These are phyloP conservation scores for Russula sp. DNA, from an alignment of 768 basidiomycete genomes.

Conservation along the genomic window DNA sequence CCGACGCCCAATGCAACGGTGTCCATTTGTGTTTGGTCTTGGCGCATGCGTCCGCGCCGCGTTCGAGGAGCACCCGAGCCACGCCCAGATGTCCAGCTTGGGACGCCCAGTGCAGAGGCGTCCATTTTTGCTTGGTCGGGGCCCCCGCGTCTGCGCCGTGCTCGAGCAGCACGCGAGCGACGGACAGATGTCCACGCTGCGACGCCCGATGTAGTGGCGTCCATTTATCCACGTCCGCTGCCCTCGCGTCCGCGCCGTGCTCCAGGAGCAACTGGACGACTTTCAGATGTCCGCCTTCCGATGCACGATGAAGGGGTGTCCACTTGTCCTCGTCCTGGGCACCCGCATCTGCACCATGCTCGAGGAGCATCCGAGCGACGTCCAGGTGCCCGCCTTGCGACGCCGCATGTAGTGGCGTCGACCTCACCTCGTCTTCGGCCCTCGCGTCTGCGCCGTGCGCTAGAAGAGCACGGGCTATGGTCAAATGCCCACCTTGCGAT, in stretches of 20 bases:
- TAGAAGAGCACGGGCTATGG: not conserved
- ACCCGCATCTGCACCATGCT: not conserved
- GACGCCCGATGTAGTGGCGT: constrained; percentile 1
- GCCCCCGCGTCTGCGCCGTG: not conserved
- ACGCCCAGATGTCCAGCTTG: not conserved
- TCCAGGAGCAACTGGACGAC: not conserved
- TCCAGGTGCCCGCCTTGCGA: not conserved
- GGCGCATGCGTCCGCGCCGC: not conserved
- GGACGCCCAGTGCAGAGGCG: not conserved
- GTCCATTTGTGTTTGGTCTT: not conserved
- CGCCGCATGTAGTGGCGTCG: not conserved
- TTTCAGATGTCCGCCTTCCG: not conserved
- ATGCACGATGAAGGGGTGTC: not conserved
- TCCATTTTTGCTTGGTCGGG: not conserved
- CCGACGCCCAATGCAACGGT: not conserved
- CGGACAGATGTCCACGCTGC: not conserved
- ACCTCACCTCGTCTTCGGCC: not conserved
- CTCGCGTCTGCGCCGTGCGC: not conserved
- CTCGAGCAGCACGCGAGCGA: not conserved
- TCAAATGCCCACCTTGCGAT: not conserved
- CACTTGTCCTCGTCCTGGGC: not conserved
- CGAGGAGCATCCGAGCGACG: not conserved
- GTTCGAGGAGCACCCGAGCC: not conserved
- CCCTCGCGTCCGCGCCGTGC: not conserved
- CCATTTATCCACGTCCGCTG: not conserved